Evolutionary conservation across 345 rosid species (phyloP).

Genomic region (Clausena lansium): DNA sequence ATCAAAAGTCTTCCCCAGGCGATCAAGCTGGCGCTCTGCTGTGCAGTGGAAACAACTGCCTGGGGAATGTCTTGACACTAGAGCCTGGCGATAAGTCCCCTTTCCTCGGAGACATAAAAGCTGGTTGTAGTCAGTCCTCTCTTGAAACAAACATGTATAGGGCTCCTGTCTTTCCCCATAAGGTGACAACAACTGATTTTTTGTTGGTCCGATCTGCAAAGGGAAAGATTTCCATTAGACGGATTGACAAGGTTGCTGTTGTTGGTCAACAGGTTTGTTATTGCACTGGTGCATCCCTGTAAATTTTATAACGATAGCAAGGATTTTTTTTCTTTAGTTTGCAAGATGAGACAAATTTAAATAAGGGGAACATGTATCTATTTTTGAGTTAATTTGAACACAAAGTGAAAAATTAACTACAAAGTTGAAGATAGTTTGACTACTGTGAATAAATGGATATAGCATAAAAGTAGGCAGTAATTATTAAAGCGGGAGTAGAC

Average conservation of each 20-base stretch:
- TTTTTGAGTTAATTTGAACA: background rate
- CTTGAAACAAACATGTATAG: conserved; percentile 93
- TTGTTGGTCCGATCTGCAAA: conserved; percentile 89
- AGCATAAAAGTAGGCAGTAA: background rate
- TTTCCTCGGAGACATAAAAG: conserved; percentile 88
- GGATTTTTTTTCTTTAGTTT: no score
- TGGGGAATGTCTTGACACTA: conserved; percentile 68
- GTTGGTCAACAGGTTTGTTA: conserved; percentile 93
- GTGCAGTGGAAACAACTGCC: conserved; percentile 51
- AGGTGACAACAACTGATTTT: conserved; percentile 80
- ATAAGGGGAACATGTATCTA: background rate
- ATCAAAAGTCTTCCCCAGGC: conserved; percentile 72
- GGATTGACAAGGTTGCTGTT: conserved; percentile 83
- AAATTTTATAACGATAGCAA: no score
- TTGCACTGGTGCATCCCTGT: background rate
- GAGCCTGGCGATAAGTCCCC: conserved; percentile 94
- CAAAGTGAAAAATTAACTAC: background rate
- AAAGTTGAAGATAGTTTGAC: background rate
- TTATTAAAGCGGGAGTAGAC: no score
- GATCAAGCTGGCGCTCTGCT: conserved; percentile 66
- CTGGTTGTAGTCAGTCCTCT: conserved; percentile 81
- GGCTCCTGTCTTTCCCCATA: conserved; percentile 87
- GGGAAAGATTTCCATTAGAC: conserved; percentile 90
- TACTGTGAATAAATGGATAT: background rate
- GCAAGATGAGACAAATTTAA: background rate